These are phyloP conservation scores for Arabis hirsuta DNA, from an alignment of 345 rosid genomes.

Conservation along the genomic window DNA sequence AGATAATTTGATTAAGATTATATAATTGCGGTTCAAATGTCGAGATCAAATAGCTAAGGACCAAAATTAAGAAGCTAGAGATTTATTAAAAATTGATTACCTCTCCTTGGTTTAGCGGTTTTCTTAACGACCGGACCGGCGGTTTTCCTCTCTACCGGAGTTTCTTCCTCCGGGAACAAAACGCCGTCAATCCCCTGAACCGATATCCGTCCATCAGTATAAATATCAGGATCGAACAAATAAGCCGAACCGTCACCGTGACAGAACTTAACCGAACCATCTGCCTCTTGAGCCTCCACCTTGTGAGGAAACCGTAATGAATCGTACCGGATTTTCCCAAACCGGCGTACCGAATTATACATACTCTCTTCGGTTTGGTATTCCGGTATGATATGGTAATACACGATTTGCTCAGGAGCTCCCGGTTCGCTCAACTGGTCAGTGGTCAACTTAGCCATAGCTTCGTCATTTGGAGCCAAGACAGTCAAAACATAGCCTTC, in stretches of 20 bases:
- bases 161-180: conserved; percentile 60
- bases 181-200: conserved; percentile 82
- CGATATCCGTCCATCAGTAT: conserved; percentile 81
- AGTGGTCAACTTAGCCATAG: conserved; percentile 75
- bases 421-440: conserved; percentile 85
- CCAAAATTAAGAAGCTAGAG: neutral
- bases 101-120: conserved; percentile 64
- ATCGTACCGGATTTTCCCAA: conserved; percentile 68
- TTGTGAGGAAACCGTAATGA: conserved; percentile 83
- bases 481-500: conserved; percentile 81
- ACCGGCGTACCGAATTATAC: conserved; percentile 79
- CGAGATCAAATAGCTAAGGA: conserved; percentile 9
- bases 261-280: conserved; percentile 68
- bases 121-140: conserved; percentile 44
- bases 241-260: conserved; percentile 56
- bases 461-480: conserved; percentile 79
- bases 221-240: conserved; percentile 72
- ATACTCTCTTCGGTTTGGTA: conserved; percentile 86
- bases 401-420: conserved; percentile 76
- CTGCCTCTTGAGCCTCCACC: conserved; percentile 63
- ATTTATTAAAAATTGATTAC: conserved; percentile 44
- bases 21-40: conserved; percentile 25
- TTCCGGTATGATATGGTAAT: conserved; percentile 74
- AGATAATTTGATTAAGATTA: neutral
- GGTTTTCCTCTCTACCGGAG: conserved; percentile 40